Evolutionary conservation across 257 asterid genomes (phyloP).

Genomic region (Gardenia jasminoides): DNA sequence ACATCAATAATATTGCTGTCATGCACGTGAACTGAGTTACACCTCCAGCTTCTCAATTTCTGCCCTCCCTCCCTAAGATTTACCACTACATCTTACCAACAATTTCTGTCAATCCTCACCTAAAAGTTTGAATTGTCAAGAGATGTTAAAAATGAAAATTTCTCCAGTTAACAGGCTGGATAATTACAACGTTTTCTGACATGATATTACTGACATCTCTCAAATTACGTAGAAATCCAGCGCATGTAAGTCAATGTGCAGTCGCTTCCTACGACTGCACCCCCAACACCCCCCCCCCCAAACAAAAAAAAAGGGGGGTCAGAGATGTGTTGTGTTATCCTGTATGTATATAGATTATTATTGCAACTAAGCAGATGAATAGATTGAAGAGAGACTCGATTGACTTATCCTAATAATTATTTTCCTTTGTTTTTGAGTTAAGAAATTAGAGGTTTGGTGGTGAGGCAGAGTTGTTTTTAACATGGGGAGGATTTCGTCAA

Average conservation of each 20-base stretch:
- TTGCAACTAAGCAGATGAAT: too few species aligned
- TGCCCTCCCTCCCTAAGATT: neutral
- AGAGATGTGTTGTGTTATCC: too few species aligned
- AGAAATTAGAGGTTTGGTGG: neutral
- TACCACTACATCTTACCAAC: neutral
- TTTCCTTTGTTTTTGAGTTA: neutral
- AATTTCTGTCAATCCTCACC: neutral
- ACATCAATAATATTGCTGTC: constrained; percentile 32
- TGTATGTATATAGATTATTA: too few species aligned
- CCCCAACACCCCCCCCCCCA: too few species aligned
- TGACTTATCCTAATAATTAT: too few species aligned
- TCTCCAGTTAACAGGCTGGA: too few species aligned
- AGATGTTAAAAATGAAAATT: neutral
- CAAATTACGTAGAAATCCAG: too few species aligned
- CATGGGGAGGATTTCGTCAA: neutral
- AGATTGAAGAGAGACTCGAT: too few species aligned
- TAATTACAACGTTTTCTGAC: too few species aligned
- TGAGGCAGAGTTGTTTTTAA: neutral
- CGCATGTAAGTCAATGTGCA: neutral
- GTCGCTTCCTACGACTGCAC: neutral
- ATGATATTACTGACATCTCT: neutral
- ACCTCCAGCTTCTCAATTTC: neutral
- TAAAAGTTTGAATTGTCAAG: neutral
- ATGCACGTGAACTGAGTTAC: constrained; percentile 23
- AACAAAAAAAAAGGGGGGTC: too few species aligned